Conservation (phyloP, 192 early-diverging fungal species). For the Tieghemiomyces parasiticus region DNA sequence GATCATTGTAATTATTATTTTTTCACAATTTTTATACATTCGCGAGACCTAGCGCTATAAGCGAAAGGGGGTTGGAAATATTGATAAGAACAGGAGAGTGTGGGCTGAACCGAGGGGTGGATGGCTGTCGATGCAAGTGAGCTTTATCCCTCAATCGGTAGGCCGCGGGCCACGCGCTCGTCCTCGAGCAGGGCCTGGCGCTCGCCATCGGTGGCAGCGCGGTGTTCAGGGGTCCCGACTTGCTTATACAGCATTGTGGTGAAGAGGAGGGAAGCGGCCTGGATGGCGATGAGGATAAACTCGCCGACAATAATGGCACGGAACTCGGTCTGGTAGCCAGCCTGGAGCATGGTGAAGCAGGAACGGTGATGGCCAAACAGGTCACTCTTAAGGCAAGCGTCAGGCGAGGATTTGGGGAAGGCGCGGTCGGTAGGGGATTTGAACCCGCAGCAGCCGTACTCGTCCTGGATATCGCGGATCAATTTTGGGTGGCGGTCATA, state of each 20-base stretch:
- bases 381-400: conserved; percentile 13
- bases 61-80: no score
- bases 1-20: background rate
- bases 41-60: background rate
- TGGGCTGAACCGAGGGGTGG: no score
- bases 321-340: conserved; percentile 8
- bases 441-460: conserved; percentile 33
- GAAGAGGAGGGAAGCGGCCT: background rate
- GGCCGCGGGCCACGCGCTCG: background rate
- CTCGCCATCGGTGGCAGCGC: background rate
- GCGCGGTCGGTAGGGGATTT: conserved; percentile 19
- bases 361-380: conserved; percentile 13
- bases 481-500: conserved; percentile 21
- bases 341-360: conserved; percentile 9
- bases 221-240: background rate
- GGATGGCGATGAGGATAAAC: background rate
- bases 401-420: conserved; percentile 13
- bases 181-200: conserved; percentile 2
- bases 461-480: conserved; percentile 27
- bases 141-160: background rate
- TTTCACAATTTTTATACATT: background rate
- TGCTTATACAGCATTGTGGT: conserved; percentile 2
- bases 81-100: no score
- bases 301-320: background rate
- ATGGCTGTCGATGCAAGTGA: no score